These are phyloP conservation scores for Yarrowia alimentaria DNA, from an alignment of 805 yeast species.

Conservation along the genomic window DNA sequence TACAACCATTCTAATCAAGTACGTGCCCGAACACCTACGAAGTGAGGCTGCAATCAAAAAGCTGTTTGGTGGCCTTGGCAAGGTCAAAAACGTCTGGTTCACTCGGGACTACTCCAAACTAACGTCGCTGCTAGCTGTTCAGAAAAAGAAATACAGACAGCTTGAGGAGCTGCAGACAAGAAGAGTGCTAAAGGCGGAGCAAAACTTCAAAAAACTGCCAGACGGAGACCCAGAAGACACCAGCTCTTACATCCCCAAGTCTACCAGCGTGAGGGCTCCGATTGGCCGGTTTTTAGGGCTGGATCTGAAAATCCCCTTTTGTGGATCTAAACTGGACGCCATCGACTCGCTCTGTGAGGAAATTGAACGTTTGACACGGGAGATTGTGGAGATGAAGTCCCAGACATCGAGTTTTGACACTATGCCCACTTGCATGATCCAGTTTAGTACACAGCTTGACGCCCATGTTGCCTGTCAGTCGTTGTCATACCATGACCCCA, in stretches of 20 bases:
- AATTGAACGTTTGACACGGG: constrained; percentile 60
- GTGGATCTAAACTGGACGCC: constrained; percentile 70
- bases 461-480: constrained; percentile 66
- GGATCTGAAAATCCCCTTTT: constrained; percentile 44
- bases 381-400: constrained; percentile 56
- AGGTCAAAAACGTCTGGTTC: constrained; percentile 59
- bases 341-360: constrained; percentile 63
- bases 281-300: constrained; percentile 1
- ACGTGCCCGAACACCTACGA: constrained; percentile 52
- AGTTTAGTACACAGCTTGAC: constrained; percentile 55
- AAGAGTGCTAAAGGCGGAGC: constrained; percentile 32
- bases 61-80: constrained; percentile 39
- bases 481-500: constrained; percentile 37
- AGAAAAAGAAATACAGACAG: constrained; percentile 32
- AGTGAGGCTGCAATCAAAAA: constrained; percentile 52
- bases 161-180: constrained; percentile 40
- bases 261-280: not conserved
- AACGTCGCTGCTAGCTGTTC: not conserved
- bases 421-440: constrained; percentile 50
- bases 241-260: not conserved
- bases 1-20: constrained; percentile 66
- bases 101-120: constrained; percentile 44
- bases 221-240: constrained; percentile 4
- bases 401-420: constrained; percentile 45
- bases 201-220: constrained; percentile 42